These are phyloP conservation scores for Beta vulgaris DNA, from an alignment of 148 eudicot genomes.

Conservation along the genomic window DNA sequence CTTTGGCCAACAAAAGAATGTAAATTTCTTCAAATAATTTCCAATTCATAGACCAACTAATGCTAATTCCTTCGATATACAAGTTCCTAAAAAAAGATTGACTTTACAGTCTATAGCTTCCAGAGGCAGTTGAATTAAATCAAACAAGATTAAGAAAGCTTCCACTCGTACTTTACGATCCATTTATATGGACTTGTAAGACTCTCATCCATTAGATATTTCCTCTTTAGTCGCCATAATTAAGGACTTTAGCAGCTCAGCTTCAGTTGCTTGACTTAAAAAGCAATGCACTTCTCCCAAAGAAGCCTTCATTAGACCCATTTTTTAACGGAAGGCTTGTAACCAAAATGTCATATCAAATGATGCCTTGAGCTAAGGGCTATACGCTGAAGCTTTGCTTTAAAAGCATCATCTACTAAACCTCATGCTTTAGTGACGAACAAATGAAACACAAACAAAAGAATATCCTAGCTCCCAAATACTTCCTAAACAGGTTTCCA, in stretches of 20 bases:
- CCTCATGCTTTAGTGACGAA: neutral
- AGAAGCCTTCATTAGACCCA: neutral
- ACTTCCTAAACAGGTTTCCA: too few species aligned
- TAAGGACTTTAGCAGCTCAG: neutral
- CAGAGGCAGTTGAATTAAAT: neutral
- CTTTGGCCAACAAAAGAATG: neutral
- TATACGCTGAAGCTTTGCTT: neutral
- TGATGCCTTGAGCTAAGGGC: neutral
- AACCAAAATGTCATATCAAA: neutral
- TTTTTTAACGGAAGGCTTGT: neutral
- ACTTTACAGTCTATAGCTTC: neutral
- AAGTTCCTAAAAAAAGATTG: neutral
- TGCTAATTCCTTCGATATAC: neutral
- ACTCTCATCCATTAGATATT: neutral
- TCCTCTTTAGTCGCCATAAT: neutral
- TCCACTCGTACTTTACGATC: neutral
- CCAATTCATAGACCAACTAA: neutral
- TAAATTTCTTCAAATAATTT: neutral
- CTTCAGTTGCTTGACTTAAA: neutral
- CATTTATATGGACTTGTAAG: neutral
- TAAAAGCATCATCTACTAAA: neutral
- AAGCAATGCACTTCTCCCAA: neutral
- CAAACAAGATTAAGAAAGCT: neutral
- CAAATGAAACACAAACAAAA: too few species aligned
- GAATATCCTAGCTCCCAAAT: too few species aligned